These are phyloP conservation scores for Metschnikowia matae DNA, from an alignment of 805 yeast genomes.

Conservation along the genomic window DNA sequence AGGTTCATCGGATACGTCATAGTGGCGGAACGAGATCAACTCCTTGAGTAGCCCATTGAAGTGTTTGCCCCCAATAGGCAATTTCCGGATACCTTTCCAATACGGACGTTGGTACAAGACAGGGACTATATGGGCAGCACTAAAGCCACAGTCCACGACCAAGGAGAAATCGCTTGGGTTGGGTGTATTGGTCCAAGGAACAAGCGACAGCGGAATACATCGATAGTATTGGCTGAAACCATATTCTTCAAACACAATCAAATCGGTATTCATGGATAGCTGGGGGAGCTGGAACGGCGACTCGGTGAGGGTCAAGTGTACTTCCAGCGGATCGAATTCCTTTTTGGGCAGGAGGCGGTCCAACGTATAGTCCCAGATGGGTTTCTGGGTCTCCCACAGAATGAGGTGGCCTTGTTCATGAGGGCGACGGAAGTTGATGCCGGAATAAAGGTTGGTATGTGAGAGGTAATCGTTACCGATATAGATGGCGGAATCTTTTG, in stretches of 20 bases:
- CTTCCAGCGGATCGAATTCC: constrained; percentile 40
- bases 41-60: constrained; percentile 82
- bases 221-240: constrained; percentile 71
- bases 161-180: constrained; percentile 55
- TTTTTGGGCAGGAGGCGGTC: constrained; percentile 36
- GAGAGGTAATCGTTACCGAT: constrained; percentile 65
- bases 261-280: constrained; percentile 80
- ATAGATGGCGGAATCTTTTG: constrained; percentile 69
- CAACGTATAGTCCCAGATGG: constrained; percentile 83
- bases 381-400: constrained; percentile 87
- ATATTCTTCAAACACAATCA: constrained; percentile 90
- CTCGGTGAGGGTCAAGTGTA: constrained; percentile 70
- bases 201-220: constrained; percentile 55
- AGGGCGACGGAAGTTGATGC: constrained; percentile 73
- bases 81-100: constrained; percentile 70
- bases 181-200: constrained; percentile 49
- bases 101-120: constrained; percentile 72
- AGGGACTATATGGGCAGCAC: constrained; percentile 84
- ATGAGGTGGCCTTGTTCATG: constrained; percentile 83
- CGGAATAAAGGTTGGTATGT: constrained; percentile 67
- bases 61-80: constrained; percentile 84
- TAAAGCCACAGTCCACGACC: constrained; percentile 85
- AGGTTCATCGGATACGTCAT: constrained; percentile 90
- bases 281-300: constrained; percentile 78
- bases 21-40: constrained; percentile 82